Evolutionary conservation across 306 rosid genomes (phyloP), one percentile per base, ranked within the genome.

Genomic region (Mimosa pudica): DNA sequence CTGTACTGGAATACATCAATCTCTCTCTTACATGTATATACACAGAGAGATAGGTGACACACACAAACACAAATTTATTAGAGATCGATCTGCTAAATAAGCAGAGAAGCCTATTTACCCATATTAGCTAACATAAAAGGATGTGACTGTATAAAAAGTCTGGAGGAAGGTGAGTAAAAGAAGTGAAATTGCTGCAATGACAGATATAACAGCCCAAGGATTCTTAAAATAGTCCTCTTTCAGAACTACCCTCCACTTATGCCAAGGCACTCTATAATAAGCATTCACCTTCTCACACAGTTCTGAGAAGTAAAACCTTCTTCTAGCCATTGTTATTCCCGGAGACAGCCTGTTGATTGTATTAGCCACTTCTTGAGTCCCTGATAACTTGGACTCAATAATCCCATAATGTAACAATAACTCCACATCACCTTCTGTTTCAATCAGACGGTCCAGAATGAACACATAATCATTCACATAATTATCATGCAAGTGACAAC

Each of bases 321-420:
- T 2, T 5, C 4, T 4, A 10, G 46, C 10, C 3, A 67, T 8
- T 0, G 10, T 5, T 4, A 10, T 33, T 24, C 83, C 81, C 10
- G 30, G 67, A 0, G 44, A 71, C 8, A 86, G 77, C 9, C 35
- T 64, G 70, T 80, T 78, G 0, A 86, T 64, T 2, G 77, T 0
- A n/a, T 71, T 7, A 36, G 81, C 69, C 8, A 18, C 75, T 8
- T 35, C 68, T 5, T 32, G 6, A 32, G 41, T 63, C 8, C 70
- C 81, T 3, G 76, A 77, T 14, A 82, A 35, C 30, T 14, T 5
- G 10, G 41, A 64, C 41, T 82, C 87, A 32, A 83, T 38, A 62
- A 86, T 83, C 4, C 75, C 81, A 8, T 62, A 11, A 71, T 74
- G 24, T 0, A 74, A 76, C 46, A 83, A 83, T 57, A 83, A 63